phyloP scores from a whole-genome alignment of 2,329 filamentous ascomycete genomes.

The Colletotrichum cereale region DNA sequence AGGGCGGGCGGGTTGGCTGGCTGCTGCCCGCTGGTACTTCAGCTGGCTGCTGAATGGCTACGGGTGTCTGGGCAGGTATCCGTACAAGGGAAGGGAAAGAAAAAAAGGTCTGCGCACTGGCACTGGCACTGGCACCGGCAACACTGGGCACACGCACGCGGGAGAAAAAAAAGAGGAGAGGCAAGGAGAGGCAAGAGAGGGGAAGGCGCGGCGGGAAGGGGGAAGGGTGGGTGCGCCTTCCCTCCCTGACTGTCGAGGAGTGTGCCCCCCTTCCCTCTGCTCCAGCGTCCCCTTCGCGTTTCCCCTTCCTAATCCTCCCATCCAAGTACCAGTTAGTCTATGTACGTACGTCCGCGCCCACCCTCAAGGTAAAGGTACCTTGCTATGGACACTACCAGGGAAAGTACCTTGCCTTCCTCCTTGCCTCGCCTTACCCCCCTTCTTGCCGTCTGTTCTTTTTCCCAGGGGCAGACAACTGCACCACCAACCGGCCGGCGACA shows the following conservation, averaged over 20 bases:
- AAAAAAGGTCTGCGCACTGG: conserved; percentile 36
- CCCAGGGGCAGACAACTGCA: conserved; percentile 2
- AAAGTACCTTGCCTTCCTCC: conserved; percentile 30
- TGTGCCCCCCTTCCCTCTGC: conserved; percentile 9
- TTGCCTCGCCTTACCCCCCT: conserved; percentile 16
- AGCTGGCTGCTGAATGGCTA: conserved; percentile 36
- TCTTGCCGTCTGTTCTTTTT: conserved; percentile 15
- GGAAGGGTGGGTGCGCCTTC: conserved; percentile 36
- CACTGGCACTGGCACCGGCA: conserved; percentile 15
- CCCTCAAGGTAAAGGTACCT: conserved; percentile 36
- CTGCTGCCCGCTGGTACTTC: conserved; percentile 12
- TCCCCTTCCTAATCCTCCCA: conserved; percentile 24
- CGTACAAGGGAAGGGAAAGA: conserved; percentile 13
- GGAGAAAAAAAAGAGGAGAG: conserved; percentile 18
- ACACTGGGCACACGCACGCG: conserved; percentile 20
- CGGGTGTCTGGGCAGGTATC: conserved; percentile 23
- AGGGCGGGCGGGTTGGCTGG: conserved; percentile 1
- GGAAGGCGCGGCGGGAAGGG: conserved; percentile 23
- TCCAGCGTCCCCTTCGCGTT: conserved; percentile 26
- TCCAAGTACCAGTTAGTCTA: conserved; percentile 10
- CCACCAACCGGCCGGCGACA: conserved; percentile 6
- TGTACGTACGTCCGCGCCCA: conserved; percentile 18
- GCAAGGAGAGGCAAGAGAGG: conserved; percentile 30
- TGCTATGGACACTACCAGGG: conserved; percentile 9
- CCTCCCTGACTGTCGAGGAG: conserved; percentile 34